phyloP scores from a whole-genome alignment of 2,329 filamentous ascomycete species.

The Parastagonospora nodorum region DNA sequence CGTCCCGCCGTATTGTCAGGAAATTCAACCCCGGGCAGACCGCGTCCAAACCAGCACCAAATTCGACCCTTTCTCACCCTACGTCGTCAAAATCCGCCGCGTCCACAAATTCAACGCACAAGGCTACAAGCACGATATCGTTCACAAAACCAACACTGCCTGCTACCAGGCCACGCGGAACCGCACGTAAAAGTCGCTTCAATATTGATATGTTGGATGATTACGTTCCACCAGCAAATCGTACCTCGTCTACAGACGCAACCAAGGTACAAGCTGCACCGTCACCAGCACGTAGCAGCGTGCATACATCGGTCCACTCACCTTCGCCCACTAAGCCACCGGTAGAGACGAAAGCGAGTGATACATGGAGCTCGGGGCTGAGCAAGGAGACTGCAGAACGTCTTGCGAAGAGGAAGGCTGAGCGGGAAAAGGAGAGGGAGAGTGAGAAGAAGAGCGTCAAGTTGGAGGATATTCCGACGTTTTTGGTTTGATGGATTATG shows the following conservation, averaged over 20 bases:
- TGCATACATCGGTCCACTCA: background rate
- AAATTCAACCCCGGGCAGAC: background rate
- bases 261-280: background rate
- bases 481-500: conserved; percentile 46
- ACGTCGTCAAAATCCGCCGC: background rate
- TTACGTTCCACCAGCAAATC: conserved; percentile 13
- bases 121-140: background rate
- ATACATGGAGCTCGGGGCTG: conserved; percentile 9
- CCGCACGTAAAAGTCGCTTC: conserved; percentile 18
- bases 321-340: conserved; percentile 4
- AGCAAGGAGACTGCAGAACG: conserved; percentile 32
- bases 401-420: conserved; percentile 37
- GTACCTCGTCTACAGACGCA: background rate
- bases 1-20: conserved; percentile 6
- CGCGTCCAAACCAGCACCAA: conserved; percentile 5
- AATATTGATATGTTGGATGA: conserved; percentile 36
- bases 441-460: conserved; percentile 28
- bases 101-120: background rate
- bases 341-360: background rate
- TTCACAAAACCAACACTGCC: conserved; percentile 30
- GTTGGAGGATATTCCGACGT: conserved; percentile 52
- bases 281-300: background rate
- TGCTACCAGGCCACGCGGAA: conserved; percentile 7
- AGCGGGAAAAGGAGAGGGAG: conserved; percentile 31
- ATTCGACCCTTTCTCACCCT: background rate